phyloP scores from a whole-genome alignment of 2,329 filamentous ascomycete genomes.

The Cryphonectria nitschkei region DNA sequence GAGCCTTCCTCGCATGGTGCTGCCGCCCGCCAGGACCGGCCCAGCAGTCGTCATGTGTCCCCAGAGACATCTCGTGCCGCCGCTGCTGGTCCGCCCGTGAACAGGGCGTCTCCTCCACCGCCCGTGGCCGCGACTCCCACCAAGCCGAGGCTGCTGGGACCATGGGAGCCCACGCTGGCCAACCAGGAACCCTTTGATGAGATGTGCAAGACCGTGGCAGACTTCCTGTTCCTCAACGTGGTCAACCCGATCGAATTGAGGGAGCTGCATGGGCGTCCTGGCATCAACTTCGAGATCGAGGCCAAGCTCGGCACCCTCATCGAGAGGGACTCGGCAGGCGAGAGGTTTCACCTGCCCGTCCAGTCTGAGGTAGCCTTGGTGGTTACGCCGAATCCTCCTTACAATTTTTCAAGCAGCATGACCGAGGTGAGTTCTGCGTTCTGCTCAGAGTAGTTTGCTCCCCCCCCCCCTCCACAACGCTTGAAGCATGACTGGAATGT shows the following conservation, averaged over 20 bases:
- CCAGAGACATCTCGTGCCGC: slow-evolving; percentile 48
- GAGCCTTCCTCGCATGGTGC: slow-evolving; percentile 30
- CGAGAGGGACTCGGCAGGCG: slow-evolving; percentile 68
- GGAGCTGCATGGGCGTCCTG: slow-evolving; percentile 58
- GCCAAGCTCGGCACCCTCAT: slow-evolving; percentile 87
- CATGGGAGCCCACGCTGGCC: slow-evolving; percentile 71
- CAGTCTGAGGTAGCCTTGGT: slow-evolving; percentile 55
- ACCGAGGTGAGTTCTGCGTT: slow-evolving; percentile 66
- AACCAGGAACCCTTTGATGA: slow-evolving; percentile 74
- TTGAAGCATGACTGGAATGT: neutral
- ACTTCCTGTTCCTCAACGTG: slow-evolving; percentile 77
- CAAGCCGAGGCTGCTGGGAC: slow-evolving; percentile 46
- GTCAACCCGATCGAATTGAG: slow-evolving; percentile 68
- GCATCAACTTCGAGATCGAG: slow-evolving; percentile 85
- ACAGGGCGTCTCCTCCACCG: slow-evolving; percentile 31
- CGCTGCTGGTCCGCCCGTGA: slow-evolving; percentile 29
- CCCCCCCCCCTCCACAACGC: no score
- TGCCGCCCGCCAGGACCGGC: slow-evolving; percentile 32
- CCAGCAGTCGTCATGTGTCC: slow-evolving; percentile 49
- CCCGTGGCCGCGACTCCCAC: slow-evolving; percentile 25
- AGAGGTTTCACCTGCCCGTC: slow-evolving; percentile 68
- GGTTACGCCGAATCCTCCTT: slow-evolving; percentile 65
- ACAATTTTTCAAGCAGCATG: slow-evolving; percentile 87
- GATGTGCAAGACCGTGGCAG: slow-evolving; percentile 73
- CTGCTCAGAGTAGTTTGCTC: neutral